phyloP scores from a whole-genome alignment of 2,329 filamentous ascomycete genomes.

The Acephala macrosclerotiorum region DNA sequence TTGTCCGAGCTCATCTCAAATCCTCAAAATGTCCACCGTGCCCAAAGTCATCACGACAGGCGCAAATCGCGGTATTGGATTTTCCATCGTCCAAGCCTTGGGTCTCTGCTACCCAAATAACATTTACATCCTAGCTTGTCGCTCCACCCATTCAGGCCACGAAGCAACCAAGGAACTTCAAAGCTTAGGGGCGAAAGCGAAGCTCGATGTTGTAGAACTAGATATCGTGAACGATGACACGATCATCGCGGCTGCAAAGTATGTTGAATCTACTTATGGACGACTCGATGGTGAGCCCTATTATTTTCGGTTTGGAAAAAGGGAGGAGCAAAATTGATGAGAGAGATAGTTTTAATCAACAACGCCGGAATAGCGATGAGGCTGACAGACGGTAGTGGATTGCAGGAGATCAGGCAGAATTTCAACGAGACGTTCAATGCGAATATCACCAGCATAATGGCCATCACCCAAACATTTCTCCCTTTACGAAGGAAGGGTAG shows the following conservation, averaged over 20 bases:
- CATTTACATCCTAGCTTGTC: slow-evolving; percentile 44
- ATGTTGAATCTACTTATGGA: slow-evolving; percentile 36
- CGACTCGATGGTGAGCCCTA: slow-evolving; percentile 38
- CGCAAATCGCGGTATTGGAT: slow-evolving; percentile 43
- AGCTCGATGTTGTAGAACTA: slow-evolving; percentile 38
- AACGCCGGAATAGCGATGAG: slow-evolving; percentile 47
- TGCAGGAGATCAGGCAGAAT: slow-evolving; percentile 44
- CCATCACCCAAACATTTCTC: slow-evolving; percentile 43
- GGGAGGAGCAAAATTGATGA: not conserved
- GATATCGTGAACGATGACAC: slow-evolving; percentile 42
- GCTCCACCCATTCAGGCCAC: slow-evolving; percentile 37
- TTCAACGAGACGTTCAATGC: slow-evolving; percentile 47
- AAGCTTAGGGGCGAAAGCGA: slow-evolving; percentile 30
- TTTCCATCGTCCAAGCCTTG: slow-evolving; percentile 44
- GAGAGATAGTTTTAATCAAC: slow-evolving; percentile 47
- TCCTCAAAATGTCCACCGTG: not conserved
- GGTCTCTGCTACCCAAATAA: slow-evolving; percentile 35
- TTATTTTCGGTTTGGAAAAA: not conserved
- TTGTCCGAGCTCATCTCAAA: not conserved
- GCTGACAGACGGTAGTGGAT: slow-evolving; percentile 37
- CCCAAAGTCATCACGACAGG: slow-evolving; percentile 26
- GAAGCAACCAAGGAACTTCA: slow-evolving; percentile 40
- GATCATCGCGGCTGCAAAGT: slow-evolving; percentile 34
- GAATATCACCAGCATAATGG: slow-evolving; percentile 53
- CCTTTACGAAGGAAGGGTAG: slow-evolving; percentile 40